Evolutionary conservation across 371 early-diverging fungal species (phyloP).

Genomic region (Actinomortierella ambigua): DNA sequence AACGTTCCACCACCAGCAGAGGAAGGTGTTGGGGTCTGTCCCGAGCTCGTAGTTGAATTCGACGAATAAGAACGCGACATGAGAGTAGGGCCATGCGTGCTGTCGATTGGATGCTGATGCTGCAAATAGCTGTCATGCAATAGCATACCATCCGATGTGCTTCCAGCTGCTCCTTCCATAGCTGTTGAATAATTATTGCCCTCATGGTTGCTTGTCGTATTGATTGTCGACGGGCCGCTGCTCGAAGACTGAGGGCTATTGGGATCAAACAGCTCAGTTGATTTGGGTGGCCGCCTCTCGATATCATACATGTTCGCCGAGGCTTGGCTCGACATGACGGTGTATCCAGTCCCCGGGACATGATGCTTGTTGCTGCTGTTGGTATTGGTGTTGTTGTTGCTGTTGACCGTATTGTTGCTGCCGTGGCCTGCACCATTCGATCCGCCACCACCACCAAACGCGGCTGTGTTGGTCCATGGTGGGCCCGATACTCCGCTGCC

Average conservation of each 20-base stretch:
- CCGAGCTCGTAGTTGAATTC: constrained; percentile 8
- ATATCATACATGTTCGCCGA: constrained; percentile 19
- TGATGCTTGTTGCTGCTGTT: constrained; percentile 17
- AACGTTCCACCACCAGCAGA: constrained; percentile 14
- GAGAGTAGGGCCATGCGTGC: constrained; percentile 15
- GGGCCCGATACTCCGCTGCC: too few species aligned
- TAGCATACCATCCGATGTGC: constrained; percentile 1
- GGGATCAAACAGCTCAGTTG: constrained; percentile 39
- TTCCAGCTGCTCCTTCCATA: constrained; percentile 10
- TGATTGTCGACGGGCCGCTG: constrained; percentile 5
- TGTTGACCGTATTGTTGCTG: constrained; percentile 1
- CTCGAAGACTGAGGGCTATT: constrained; percentile 21
- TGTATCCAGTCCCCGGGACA: constrained; percentile 7
- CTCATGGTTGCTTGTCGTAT: constrained; percentile 1
- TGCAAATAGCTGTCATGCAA: constrained; percentile 8
- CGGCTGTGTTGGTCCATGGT: too few species aligned
- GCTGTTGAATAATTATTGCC: constrained; percentile 7
- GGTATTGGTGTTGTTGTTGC: constrained; percentile 17
- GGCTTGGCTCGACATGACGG: constrained; percentile 1
- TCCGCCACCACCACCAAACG: too few species aligned
- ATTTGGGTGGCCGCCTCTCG: constrained; percentile 41
- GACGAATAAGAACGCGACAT: constrained; percentile 44
- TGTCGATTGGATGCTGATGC: constrained; percentile 3
- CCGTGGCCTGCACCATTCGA: neutral
- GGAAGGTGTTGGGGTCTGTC: neutral